A percentile compares a stretch with the other conserved stretches of the same genome.
Evolutionary conservation across 192 early-diverging fungal genomes (phyloP).

Genomic region (Chytriomyces sp.): DNA sequence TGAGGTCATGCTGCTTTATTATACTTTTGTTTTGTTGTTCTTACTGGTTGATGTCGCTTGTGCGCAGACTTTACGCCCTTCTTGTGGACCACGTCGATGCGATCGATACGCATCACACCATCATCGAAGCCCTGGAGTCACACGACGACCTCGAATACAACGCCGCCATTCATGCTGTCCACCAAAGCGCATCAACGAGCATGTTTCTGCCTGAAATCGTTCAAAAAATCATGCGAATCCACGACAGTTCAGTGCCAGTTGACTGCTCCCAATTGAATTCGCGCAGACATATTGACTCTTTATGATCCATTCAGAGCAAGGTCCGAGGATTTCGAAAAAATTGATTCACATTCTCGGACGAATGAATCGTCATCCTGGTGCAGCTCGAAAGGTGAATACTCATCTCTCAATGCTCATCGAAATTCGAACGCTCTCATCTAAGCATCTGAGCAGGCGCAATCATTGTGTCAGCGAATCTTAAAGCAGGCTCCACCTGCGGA

Average conservation of each 20-base stretch:
- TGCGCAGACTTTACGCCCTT: constrained; percentile 18
- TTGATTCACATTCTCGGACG: constrained; percentile 29
- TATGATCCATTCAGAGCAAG: constrained; percentile 23
- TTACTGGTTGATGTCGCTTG: background rate
- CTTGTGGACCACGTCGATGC: constrained; percentile 20
- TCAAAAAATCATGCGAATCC: constrained; percentile 9
- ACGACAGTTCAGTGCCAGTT: constrained; percentile 8
- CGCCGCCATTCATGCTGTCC: constrained; percentile 27
- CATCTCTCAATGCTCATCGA: background rate
- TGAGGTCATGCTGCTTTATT: constrained; percentile 1
- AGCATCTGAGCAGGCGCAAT: background rate
- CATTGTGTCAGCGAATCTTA: constrained; percentile 4
- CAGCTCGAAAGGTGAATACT: constrained; percentile 14
- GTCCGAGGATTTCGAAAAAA: constrained; percentile 20
- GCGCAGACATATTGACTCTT: background rate
- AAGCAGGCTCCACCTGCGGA: constrained; percentile 12
- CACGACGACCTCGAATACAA: constrained; percentile 25
- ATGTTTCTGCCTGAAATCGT: constrained; percentile 26
- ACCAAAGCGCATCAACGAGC: constrained; percentile 23
- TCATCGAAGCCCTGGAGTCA: constrained; percentile 25
- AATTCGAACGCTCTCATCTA: background rate
- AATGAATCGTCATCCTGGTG: constrained; percentile 18
- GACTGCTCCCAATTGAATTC: background rate
- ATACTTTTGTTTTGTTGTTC: background rate
- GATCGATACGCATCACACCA: constrained; percentile 25